These are phyloP conservation scores for Auriscalpium microsporum DNA, from an alignment of 768 basidiomycete species.

Conservation along the genomic window DNA sequence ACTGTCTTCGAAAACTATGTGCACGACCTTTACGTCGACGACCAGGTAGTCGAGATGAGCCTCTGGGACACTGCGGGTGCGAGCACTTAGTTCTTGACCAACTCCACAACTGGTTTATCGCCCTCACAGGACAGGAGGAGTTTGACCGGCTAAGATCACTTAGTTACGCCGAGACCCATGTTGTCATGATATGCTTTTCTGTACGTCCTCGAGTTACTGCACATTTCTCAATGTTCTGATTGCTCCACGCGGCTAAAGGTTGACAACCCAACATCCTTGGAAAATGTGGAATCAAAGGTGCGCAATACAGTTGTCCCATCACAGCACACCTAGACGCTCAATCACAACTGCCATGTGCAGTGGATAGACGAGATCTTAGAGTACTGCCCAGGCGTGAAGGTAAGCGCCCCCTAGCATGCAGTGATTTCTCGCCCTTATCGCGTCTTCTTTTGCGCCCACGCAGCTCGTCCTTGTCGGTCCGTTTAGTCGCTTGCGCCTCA, in stretches of 20 bases:
- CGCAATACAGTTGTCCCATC: background rate
- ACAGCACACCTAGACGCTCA: background rate
- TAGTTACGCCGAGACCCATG: slow-evolving; percentile 95
- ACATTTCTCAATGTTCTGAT: background rate
- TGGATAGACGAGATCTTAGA: slow-evolving; percentile 92
- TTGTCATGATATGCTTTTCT: slow-evolving; percentile 94
- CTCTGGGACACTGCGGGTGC: slow-evolving; percentile 97
- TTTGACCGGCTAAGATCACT: slow-evolving; percentile 90
- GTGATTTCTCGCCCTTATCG: background rate
- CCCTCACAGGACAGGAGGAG: slow-evolving; percentile 76
- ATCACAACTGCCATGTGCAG: slow-evolving; percentile 30
- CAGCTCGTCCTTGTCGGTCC: slow-evolving; percentile 85
- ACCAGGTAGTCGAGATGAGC: slow-evolving; percentile 81
- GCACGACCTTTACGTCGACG: slow-evolving; percentile 81
- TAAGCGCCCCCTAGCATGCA: slow-evolving; percentile 26
- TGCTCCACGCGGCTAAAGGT: slow-evolving; percentile 34
- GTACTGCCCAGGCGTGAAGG: slow-evolving; percentile 93
- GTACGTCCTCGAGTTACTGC: slow-evolving; percentile 32
- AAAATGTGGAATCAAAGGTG: slow-evolving; percentile 93
- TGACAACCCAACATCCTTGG: slow-evolving; percentile 90
- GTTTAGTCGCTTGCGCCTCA: slow-evolving; percentile 23
- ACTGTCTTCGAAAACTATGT: slow-evolving; percentile 98
- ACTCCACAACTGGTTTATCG: slow-evolving; percentile 16
- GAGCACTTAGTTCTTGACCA: slow-evolving; percentile 15
- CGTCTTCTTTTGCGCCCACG: background rate